Conservation (phyloP, 2,329 filamentous ascomycete genomes). For the Passalora sequoiae region DNA sequence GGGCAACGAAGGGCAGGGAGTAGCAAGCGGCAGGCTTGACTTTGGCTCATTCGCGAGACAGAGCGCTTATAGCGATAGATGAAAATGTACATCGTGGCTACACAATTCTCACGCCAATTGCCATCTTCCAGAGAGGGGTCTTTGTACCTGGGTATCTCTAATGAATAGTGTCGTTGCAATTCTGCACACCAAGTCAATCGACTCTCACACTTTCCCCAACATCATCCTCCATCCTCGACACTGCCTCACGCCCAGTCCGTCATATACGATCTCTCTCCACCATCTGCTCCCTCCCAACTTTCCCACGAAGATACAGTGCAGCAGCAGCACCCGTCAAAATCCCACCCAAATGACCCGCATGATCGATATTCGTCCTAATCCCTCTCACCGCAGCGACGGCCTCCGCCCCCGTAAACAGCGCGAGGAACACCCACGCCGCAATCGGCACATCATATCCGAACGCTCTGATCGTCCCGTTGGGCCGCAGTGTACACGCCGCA, state of each 20-base stretch:
- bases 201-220: no score
- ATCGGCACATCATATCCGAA: slow-evolving; percentile 32
- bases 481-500: slow-evolving; percentile 49
- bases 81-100: no score
- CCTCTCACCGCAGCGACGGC: slow-evolving; percentile 22
- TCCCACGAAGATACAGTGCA: slow-evolving; percentile 10
- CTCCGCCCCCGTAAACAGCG: slow-evolving; percentile 28
- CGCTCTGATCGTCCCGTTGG: slow-evolving; percentile 25
- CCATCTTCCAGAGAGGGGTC: no score
- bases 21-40: slow-evolving; percentile 10
- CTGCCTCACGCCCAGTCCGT: no score
- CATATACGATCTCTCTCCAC: no score
- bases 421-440: slow-evolving; percentile 37
- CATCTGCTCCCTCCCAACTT: slow-evolving; percentile 1
- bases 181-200: no score
- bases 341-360: slow-evolving; percentile 35
- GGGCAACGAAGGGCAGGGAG: slow-evolving; percentile 3
- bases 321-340: slow-evolving; percentile 18
- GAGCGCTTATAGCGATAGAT: slow-evolving; percentile 20
- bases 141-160: slow-evolving; percentile 1
- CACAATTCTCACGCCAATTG: no score
- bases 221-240: no score
- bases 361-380: slow-evolving; percentile 29
- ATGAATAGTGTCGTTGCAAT: no score
- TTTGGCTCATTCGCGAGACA: slow-evolving; percentile 18